Evolutionary conservation across 169 alveolate genomes (phyloP).

Genomic region (Cyclospora cayetanensis): DNA sequence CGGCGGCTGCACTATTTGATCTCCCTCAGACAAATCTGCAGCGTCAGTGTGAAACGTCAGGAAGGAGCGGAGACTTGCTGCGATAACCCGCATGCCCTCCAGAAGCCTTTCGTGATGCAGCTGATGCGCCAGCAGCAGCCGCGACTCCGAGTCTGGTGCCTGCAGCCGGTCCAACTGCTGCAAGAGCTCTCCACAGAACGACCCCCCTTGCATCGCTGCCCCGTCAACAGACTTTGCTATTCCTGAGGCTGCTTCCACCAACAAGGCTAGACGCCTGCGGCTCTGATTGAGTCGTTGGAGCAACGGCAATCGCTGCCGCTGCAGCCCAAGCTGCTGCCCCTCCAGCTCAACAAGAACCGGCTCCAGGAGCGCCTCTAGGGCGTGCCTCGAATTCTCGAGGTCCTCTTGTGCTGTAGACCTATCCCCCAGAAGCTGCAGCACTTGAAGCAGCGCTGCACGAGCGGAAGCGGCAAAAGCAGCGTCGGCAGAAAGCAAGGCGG

Average conservation of each 20-base stretch:
- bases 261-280: background rate
- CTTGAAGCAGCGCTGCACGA: conserved; percentile 16
- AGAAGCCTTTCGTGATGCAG: background rate
- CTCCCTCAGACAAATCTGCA: background rate
- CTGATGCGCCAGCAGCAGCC: conserved; percentile 24
- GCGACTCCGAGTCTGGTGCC: background rate
- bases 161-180: conserved; percentile 53
- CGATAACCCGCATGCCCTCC: background rate
- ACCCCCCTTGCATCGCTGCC: background rate
- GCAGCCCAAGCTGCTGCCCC: conserved; percentile 21
- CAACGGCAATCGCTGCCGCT: conserved; percentile 33
- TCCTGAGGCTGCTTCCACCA: conserved; percentile 15
- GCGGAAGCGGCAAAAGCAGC: conserved; percentile 13
- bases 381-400: background rate
- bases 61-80: background rate
- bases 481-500: background rate
- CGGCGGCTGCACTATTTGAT: background rate
- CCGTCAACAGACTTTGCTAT: background rate
- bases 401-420: background rate
- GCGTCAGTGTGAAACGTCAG: background rate
- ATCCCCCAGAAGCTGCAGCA: conserved; percentile 21
- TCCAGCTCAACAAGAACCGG: conserved; percentile 6
- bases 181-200: conserved; percentile 24
- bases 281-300: background rate
- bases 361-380: background rate